Evolutionary conservation across 495 filamentous ascomycete species (phyloP).

Genomic region (Podospora comata): DNA sequence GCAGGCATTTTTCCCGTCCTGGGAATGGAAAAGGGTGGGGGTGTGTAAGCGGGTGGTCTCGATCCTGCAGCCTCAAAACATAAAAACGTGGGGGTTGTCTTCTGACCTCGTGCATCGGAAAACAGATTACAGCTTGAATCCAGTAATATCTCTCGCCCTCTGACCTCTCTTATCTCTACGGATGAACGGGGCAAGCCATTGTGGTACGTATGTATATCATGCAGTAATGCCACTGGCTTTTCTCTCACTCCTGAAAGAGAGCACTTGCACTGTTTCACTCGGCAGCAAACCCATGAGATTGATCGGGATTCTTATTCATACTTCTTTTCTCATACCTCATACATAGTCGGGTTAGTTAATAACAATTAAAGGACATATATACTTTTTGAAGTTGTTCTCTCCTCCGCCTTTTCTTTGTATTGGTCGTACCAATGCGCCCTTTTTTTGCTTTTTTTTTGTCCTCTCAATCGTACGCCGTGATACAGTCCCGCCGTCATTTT

Average conservation of each 20-base stretch:
- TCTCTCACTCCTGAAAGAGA: too few species aligned
- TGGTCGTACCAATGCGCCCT: background rate
- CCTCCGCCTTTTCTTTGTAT: background rate
- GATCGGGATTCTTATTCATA: background rate
- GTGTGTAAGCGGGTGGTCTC: background rate
- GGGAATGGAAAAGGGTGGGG: background rate
- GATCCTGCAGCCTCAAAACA: background rate
- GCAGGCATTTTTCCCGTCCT: background rate
- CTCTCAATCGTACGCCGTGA: background rate
- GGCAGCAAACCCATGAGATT: background rate
- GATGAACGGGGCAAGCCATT: background rate
- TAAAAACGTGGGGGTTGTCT: constrained; percentile 2
- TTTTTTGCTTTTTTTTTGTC: background rate
- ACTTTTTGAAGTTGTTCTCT: background rate
- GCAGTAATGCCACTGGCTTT: too few species aligned
- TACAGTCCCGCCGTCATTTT: background rate
- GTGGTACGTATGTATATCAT: background rate
- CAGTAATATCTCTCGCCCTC: background rate
- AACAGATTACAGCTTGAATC: background rate
- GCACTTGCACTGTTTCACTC: background rate
- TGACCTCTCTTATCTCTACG: background rate
- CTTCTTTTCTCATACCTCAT: background rate
- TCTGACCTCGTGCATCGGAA: background rate
- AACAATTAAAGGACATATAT: constrained; percentile 1
- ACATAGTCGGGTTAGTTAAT: background rate